Percentiles rank a stretch among this genome's conserved stretches.
These are phyloP conservation scores for Peronosclerospora sorghi DNA, from an alignment of 352 stramenopile genomes.

Conservation along the genomic window DNA sequence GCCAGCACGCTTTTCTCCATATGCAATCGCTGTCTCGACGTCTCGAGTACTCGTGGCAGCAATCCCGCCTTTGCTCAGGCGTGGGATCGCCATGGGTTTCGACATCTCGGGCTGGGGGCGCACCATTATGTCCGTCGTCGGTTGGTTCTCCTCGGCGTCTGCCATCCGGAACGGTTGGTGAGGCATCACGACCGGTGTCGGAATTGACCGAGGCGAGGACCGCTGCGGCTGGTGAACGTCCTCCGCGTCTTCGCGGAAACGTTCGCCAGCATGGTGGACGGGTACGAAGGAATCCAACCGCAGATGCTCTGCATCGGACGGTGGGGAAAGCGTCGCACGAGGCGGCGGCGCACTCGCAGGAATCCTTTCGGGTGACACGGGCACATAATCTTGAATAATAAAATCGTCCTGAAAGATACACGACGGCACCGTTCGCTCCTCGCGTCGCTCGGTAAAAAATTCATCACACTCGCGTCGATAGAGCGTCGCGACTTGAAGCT, in stretches of 20 bases:
- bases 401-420: conserved; percentile 63
- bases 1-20: conserved; percentile 9
- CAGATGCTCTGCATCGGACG: conserved; percentile 10
- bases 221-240: conserved; percentile 18
- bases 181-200: conserved; percentile 1
- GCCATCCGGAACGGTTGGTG: conserved; percentile 16
- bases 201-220: conserved; percentile 32
- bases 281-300: conserved; percentile 29
- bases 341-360: conserved; percentile 12
- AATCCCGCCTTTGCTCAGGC: conserved; percentile 22
- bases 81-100: conserved; percentile 74
- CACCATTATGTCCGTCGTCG: conserved; percentile 7
- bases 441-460: conserved; percentile 26
- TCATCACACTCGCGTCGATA: conserved; percentile 57
- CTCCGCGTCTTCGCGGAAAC: conserved; percentile 10
- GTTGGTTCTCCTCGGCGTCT: conserved; percentile 2
- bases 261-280: conserved; percentile 15
- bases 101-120: conserved; percentile 37
- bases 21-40: conserved; percentile 1
- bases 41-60: conserved; percentile 16
- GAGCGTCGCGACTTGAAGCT: conserved; percentile 47
- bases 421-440: conserved; percentile 22
- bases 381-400: conserved; percentile 83
- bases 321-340: conserved; percentile 7
- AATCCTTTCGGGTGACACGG: conserved; percentile 38